Conservation (phyloP, 1,284 basidiomycete species). For the Moesziomyces globuligerus region DNA sequence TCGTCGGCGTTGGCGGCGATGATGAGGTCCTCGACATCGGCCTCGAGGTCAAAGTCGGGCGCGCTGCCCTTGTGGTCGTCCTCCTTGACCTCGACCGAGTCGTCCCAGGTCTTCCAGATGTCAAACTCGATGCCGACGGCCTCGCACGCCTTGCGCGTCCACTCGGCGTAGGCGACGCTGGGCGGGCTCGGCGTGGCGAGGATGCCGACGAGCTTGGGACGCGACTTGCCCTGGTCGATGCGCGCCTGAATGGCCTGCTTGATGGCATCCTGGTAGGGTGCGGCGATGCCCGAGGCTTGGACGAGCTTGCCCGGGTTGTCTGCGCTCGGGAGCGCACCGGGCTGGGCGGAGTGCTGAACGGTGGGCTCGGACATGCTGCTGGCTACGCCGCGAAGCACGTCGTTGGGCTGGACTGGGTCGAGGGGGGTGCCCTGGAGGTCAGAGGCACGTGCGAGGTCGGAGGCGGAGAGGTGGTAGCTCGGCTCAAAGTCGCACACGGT, state of each 20-base stretch:
- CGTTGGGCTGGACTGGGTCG: constrained; percentile 41
- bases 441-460: constrained; percentile 37
- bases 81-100: constrained; percentile 63
- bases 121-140: constrained; percentile 88
- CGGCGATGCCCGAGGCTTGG: constrained; percentile 59
- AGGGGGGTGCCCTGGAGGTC: constrained; percentile 25
- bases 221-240: constrained; percentile 46
- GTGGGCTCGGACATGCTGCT: constrained; percentile 52
- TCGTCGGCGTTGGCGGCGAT: constrained; percentile 80
- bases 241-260: constrained; percentile 51
- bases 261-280: constrained; percentile 60
- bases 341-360: constrained; percentile 25
- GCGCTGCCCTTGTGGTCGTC: constrained; percentile 75
- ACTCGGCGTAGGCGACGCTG: constrained; percentile 90
- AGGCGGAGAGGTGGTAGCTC: constrained; percentile 40
- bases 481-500: constrained; percentile 51
- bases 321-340: constrained; percentile 36
- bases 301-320: constrained; percentile 63
- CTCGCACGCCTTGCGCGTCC: constrained; percentile 90
- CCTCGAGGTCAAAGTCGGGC: constrained; percentile 82
- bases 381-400: constrained; percentile 49
- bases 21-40: constrained; percentile 66
- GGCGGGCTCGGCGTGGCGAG: constrained; percentile 86
- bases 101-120: constrained; percentile 67
- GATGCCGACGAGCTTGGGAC: constrained; percentile 88